Evolutionary conservation across 2,329 filamentous ascomycete genomes (phyloP), one percentile per base, ranked within the genome.

Genomic region (Aspergillus sp.): DNA sequence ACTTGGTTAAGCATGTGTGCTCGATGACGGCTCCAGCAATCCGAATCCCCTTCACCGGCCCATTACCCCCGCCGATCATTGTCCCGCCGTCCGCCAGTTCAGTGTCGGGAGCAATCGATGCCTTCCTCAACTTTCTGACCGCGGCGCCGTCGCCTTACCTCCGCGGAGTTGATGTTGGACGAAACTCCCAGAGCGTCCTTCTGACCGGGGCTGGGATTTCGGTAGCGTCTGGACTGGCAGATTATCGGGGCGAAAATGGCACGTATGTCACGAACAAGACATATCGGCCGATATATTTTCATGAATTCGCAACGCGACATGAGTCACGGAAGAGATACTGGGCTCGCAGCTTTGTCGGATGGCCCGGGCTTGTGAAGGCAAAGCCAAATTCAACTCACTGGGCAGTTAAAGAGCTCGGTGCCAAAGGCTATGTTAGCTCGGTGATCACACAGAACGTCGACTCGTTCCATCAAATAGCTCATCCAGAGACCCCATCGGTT

Each of bases 391-490:
- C 80, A 3, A 87, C 87, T 2, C 95, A 99, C 76, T 81, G 84
- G 70, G 91, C 93, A 2, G 84, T 98, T 56, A 82, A 84, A 52
- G 82, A 88, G 62, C 78, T 98, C 36, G 89, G 85, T 3, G 75
- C 82, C 4, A 78, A 95, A 63, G 93, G 92, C 2, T 76, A 92
- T 49, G 80, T 97, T 42, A 84, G 83, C 56, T 85, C 80, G 53
- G 90, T 97, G 58, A 86, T 99, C 64, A 98, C 95, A 41, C 95
- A 99, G 72, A 98, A 98, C 70, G 95, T 99, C 51, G 95, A 99
- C 76, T 96, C 92, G 2, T 96, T 99, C 71, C 95, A 99, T 74
- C 80, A 83, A 2, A 77, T 78, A 58, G 89, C 91, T 1, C 93
- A 97, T 73, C 90, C 92, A 0, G 71, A 80, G 9, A 76, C 93